A percentile compares a stretch with the other conserved stretches of the same genome.
phyloP scores from a whole-genome alignment of 768 basidiomycete species.

The Phlebiopsis gigantea region DNA sequence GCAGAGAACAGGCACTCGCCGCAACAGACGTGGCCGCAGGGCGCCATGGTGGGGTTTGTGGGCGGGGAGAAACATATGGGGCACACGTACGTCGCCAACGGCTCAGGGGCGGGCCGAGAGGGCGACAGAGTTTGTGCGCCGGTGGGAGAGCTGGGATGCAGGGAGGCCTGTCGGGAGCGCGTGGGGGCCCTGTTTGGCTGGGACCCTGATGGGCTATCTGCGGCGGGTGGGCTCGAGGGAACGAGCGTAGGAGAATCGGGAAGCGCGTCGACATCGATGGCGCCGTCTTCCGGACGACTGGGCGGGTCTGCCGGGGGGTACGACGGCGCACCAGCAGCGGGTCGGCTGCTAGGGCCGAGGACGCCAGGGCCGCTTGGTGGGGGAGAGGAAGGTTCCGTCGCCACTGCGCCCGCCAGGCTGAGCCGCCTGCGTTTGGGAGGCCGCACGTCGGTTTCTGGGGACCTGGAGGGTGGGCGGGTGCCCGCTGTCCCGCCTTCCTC shows the following conservation, averaged over 20 bases:
- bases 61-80: constrained; percentile 79
- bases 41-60: constrained; percentile 69
- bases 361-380: neutral
- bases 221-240: neutral
- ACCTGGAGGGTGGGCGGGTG: neutral
- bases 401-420: neutral
- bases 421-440: constrained; percentile 2
- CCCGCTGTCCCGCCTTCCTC: neutral
- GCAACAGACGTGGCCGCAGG: constrained; percentile 78
- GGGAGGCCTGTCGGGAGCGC: neutral
- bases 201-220: neutral
- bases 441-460: neutral
- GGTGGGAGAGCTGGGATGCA: neutral
- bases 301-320: neutral
- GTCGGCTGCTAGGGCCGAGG: neutral
- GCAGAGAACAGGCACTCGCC: constrained; percentile 72
- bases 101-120: constrained; percentile 19
- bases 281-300: neutral
- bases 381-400: neutral
- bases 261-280: constrained; percentile 3
- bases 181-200: neutral
- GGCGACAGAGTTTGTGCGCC: neutral
- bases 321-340: neutral
- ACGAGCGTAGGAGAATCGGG: neutral
- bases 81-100: constrained; percentile 62